phyloP scores from a whole-genome alignment of 805 yeast species.

The Torulaspora franciscae region DNA sequence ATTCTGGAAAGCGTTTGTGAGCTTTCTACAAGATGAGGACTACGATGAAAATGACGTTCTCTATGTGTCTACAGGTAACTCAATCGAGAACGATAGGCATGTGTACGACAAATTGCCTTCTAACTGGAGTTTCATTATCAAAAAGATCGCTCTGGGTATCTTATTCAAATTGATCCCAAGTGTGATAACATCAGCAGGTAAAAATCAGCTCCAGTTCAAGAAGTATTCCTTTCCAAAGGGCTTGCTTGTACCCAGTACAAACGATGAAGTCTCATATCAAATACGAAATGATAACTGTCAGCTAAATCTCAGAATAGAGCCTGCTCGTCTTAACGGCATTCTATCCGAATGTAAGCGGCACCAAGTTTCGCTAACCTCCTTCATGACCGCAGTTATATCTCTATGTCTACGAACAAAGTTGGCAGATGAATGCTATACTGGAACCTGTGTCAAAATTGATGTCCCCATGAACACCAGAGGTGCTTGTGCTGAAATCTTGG shows the following conservation, averaged over 20 bases:
- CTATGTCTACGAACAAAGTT: conserved; percentile 1
- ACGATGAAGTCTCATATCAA: conserved; percentile 2
- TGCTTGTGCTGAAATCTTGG: conserved; percentile 11
- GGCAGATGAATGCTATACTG: conserved; percentile 4
- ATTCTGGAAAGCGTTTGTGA: conserved; percentile 21
- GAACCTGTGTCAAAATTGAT: conserved; percentile 13
- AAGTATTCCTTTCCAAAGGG: conserved; percentile 18
- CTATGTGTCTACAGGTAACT: conserved; percentile 1
- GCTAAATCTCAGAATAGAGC: conserved; percentile 13
- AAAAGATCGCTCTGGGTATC: conserved; percentile 10
- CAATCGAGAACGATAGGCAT: conserved; percentile 10
- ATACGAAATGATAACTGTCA: conserved; percentile 25
- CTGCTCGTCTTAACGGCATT: conserved; percentile 12
- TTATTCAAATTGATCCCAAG: conserved; percentile 16
- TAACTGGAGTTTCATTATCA: conserved; percentile 18
- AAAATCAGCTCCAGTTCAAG: conserved; percentile 19
- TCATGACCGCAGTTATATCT: conserved; percentile 19
- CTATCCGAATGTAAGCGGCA: conserved; percentile 21
- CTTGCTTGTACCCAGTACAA: conserved; percentile 1
- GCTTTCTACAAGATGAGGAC: conserved; percentile 6
- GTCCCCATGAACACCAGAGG: conserved; percentile 29
- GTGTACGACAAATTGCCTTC: conserved; percentile 25
- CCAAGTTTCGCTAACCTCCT: conserved; percentile 24
- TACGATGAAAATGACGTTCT: not conserved
- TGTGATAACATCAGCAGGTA: conserved; percentile 5